Conservation (phyloP, 345 rosid species). For the Limnanthes douglasii region DNA sequence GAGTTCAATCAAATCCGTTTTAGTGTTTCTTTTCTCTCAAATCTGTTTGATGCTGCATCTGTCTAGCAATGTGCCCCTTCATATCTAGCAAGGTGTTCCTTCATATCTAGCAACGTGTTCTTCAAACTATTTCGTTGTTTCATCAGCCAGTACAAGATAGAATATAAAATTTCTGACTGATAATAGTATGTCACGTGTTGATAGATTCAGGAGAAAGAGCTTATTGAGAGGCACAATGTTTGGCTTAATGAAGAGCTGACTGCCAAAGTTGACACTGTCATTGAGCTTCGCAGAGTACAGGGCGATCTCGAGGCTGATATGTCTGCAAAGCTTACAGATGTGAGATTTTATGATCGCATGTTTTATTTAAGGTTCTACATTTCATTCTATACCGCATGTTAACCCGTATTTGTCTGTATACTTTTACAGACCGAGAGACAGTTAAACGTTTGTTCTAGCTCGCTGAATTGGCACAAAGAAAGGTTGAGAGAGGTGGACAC, state of each 20-base stretch:
- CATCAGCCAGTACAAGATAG: too few relatives aligned
- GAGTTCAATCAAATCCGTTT: too few relatives aligned
- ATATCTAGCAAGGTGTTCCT: too few relatives aligned
- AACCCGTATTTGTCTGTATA: conserved; percentile 2
- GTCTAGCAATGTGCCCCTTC: too few relatives aligned
- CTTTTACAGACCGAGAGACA: conserved; percentile 62
- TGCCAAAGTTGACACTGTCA: conserved; percentile 45
- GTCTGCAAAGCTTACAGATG: conserved; percentile 66
- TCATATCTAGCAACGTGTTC: too few relatives aligned
- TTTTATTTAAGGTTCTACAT: neutral
- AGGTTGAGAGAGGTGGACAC: conserved; percentile 59
- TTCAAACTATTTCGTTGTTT: too few relatives aligned
- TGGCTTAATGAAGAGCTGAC: conserved; percentile 93
- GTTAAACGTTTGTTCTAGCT: conserved; percentile 40
- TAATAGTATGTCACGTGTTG: too few relatives aligned
- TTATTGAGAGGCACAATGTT: conserved; percentile 63
- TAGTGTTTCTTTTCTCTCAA: too few relatives aligned
- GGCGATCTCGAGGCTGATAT: conserved; percentile 66
- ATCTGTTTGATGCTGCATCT: too few relatives aligned
- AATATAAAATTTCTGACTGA: too few relatives aligned
- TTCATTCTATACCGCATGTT: neutral
- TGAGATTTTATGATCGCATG: conserved; percentile 17
- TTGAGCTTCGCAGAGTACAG: conserved; percentile 44
- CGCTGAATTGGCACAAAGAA: conserved; percentile 65
- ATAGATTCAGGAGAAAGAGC: conserved; percentile 74